Evolutionary conservation across 2,329 filamentous ascomycete genomes (phyloP), one percentile per base, ranked within the genome.

Genomic region (Xylariaceae sp.): DNA sequence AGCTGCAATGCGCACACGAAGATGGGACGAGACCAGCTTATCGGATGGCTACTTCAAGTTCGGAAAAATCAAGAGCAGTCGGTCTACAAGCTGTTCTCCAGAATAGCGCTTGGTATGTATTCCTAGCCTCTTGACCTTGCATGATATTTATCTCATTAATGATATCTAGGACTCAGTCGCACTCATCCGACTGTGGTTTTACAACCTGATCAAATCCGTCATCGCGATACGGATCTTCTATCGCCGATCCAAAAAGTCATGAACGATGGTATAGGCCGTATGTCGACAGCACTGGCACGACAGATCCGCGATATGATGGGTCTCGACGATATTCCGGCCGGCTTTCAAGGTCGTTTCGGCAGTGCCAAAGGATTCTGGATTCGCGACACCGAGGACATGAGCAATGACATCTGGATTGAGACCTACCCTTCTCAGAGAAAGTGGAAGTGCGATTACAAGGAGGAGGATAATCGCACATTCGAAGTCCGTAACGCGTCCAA

Each of bases 291-390:
- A 1, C 79, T 89, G 1, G 85, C 83, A 0, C 69, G 73, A 1
- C 74, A 75, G 48, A 77, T 91, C 4, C 78, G 80, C 30, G 68
- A 77, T 0, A 62, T 62, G 0, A 76, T 88, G 7, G 80, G 80
- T 0, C 72, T 87, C 0, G 65, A 70, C 0, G 77, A 81, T n/a
- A 70, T 82, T 0, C 88, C 88, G 0, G 82, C 82, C 39, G 86
- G 80, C 0, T 85, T 87, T 51, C 89, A 93, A 71, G 88, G 78
- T 1, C 82, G 90, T 0, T 81, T 92, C 42, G 87, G 84, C 8
- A 83, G 87, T 15, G 87, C 87, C 0, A 93, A 93, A 70, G 90
- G 89, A 0, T 77, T 92, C 64, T 92, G 88, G 89, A 79, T 88
- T 51, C 72, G 87, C 4, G 85, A 88, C 64, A 75, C 77, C 0